These are phyloP conservation scores for Backusella australiensis DNA, from an alignment of 192 early-diverging fungal species.

Conservation along the genomic window DNA sequence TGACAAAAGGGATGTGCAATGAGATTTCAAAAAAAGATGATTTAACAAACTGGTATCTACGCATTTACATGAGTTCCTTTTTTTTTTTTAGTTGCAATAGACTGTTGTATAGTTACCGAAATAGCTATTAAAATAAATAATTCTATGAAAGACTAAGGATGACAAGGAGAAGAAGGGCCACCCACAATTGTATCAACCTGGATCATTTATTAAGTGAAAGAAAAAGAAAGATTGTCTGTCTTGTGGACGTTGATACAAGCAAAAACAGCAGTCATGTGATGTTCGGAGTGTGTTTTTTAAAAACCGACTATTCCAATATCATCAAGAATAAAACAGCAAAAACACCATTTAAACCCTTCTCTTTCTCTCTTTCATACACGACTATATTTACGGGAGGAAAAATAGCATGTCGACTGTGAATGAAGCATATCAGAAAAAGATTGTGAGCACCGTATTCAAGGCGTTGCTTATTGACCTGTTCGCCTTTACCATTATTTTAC, in stretches of 20 bases:
- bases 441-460: slow-evolving; percentile 67
- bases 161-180: not conserved
- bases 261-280: not conserved
- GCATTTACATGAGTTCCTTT: not conserved
- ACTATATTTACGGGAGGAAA: not conserved
- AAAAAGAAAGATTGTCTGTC: not conserved
- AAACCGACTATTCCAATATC: not conserved
- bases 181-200: slow-evolving; percentile 3
- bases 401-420: not conserved
- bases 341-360: not conserved
- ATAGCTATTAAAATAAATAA: not conserved
- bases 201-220: slow-evolving; percentile 18
- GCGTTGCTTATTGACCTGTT: slow-evolving; percentile 94
- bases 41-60: not conserved
- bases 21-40: not conserved
- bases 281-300: not conserved
- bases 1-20: not conserved
- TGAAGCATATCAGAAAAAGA: not conserved
- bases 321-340: not conserved
- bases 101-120: not conserved
- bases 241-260: not conserved
- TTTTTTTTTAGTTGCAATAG: not conserved
- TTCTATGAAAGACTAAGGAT: not conserved
- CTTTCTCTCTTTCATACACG: not conserved
- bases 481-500: slow-evolving; percentile 96